Percentiles rank a stretch among this genome's conserved stretches.
Conservation (phyloP, 2,329 filamentous ascomycete genomes). For the Capronia americana region DNA sequence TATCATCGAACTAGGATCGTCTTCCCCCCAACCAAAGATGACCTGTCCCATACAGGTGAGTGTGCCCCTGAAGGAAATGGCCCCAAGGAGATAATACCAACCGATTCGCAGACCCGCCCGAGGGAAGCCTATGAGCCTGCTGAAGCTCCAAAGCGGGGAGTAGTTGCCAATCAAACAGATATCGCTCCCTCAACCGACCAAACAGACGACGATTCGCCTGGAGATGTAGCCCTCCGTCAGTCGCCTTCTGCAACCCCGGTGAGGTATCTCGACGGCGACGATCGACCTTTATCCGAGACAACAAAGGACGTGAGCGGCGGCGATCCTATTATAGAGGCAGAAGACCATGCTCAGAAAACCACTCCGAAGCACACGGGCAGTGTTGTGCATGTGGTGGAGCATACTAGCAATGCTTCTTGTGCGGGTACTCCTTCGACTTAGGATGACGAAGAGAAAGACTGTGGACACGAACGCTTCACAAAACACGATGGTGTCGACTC, state of each 20-base stretch:
- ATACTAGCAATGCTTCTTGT: neutral
- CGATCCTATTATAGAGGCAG: neutral
- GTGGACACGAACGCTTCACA: conserved; percentile 3
- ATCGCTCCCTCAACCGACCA: neutral
- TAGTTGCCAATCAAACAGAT: neutral
- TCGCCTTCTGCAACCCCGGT: neutral
- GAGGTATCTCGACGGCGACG: neutral
- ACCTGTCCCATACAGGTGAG: conserved; percentile 42
- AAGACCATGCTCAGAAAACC: neutral
- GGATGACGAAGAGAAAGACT: neutral
- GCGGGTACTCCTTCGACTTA: neutral
- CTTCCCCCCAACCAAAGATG: conserved; percentile 56
- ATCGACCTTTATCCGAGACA: neutral
- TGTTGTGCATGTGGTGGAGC: neutral
- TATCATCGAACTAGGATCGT: conserved; percentile 47
- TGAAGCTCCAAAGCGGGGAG: neutral
- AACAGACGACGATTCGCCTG: neutral
- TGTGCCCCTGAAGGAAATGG: conserved; percentile 24
- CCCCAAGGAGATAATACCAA: conserved; percentile 16
- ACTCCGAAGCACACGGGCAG: neutral
- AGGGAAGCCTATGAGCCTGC: conserved; percentile 24
- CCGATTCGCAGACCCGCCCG: conserved; percentile 25
- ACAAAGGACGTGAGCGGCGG: neutral
- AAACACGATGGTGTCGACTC: conserved; percentile 17
- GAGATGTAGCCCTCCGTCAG: neutral